Conservation (phyloP, 1,284 basidiomycete species). For the Pisolithus thermaeus region DNA sequence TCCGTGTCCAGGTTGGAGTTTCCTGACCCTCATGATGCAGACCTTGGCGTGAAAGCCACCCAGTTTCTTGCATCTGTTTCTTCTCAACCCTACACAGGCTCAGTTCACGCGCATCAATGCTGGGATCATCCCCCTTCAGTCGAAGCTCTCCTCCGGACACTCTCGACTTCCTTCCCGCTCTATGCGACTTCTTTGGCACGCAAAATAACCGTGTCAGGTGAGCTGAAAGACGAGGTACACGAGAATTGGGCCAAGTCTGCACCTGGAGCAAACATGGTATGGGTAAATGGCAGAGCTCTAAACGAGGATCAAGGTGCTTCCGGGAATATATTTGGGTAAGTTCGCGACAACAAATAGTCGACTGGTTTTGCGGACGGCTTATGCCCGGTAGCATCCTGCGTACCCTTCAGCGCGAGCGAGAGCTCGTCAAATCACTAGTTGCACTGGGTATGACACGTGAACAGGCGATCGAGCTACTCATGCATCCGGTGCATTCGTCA, state of each 20-base stretch:
- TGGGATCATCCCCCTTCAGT: conserved; percentile 31
- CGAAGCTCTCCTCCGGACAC: conserved; percentile 57
- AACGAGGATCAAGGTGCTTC: conserved; percentile 63
- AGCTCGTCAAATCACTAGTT: conserved; percentile 56
- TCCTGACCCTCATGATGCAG: conserved; percentile 29
- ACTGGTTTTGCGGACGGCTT: conserved; percentile 1
- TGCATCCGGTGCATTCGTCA: conserved; percentile 41
- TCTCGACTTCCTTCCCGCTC: conserved; percentile 85
- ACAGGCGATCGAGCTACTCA: conserved; percentile 69
- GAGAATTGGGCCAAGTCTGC: conserved; percentile 50
- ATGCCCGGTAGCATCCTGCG: conserved; percentile 51
- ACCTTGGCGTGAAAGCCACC: conserved; percentile 68
- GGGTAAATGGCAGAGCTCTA: conserved; percentile 74
- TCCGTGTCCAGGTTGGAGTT: conserved; percentile 1
- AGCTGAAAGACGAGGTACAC: conserved; percentile 53
- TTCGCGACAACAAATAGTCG: background rate
- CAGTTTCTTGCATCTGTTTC: conserved; percentile 63
- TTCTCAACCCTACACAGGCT: conserved; percentile 9
- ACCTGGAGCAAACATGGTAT: conserved; percentile 54
- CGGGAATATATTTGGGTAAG: conserved; percentile 43
- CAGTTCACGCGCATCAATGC: conserved; percentile 14
- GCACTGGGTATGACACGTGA: conserved; percentile 54
- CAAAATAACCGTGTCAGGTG: conserved; percentile 49
- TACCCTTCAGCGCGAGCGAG: conserved; percentile 69
- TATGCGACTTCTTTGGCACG: conserved; percentile 71